Evolutionary conservation across 176 grass and related monocot genomes (phyloP).

Genomic region (Microstegium vimineum): DNA sequence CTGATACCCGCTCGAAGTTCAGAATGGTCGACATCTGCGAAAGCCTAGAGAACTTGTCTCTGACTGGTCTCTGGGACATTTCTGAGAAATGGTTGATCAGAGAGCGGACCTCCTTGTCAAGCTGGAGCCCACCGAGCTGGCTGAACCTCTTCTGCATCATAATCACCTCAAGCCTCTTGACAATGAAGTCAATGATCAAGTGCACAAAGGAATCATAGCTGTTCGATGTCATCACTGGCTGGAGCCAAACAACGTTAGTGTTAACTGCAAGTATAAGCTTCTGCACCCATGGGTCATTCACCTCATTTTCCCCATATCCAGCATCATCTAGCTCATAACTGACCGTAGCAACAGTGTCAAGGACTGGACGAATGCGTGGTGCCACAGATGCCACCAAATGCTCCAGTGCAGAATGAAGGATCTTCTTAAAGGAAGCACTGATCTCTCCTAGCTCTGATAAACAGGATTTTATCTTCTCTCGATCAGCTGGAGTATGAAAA

Average conservation of each 20-base stretch:
- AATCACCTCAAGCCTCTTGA: conserved; percentile 93
- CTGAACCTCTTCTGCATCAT: conserved; percentile 99
- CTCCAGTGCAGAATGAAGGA: conserved; percentile 77
- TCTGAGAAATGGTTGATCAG: conserved; percentile 95
- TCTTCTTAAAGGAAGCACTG: conserved; percentile 67
- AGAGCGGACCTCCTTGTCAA: conserved; percentile 81
- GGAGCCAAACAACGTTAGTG: conserved; percentile 72
- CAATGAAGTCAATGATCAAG: conserved; percentile 82
- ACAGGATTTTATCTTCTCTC: conserved; percentile 94
- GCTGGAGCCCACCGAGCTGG: conserved; percentile 85
- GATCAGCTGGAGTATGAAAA: conserved; percentile 70
- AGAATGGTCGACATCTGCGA: conserved; percentile 93
- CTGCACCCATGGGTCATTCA: conserved; percentile 90
- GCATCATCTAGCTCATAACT: conserved; percentile 84
- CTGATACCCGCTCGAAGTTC: conserved; percentile 86
- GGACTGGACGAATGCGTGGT: conserved; percentile 65
- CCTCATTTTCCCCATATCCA: conserved; percentile 87
- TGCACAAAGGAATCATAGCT: conserved; percentile 90
- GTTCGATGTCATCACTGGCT: conserved; percentile 76
- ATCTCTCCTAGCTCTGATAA: conserved; percentile 83
- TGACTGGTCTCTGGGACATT: conserved; percentile 82
- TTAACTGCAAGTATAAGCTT: conserved; percentile 82
- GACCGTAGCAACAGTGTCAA: conserved; percentile 78
- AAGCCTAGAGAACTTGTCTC: conserved; percentile 88
- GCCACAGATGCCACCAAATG: conserved; percentile 71